These are phyloP conservation scores for Sphagnum fallax DNA, from an alignment of 228 moss, liverwort and hornwort genomes.

Conservation along the genomic window DNA sequence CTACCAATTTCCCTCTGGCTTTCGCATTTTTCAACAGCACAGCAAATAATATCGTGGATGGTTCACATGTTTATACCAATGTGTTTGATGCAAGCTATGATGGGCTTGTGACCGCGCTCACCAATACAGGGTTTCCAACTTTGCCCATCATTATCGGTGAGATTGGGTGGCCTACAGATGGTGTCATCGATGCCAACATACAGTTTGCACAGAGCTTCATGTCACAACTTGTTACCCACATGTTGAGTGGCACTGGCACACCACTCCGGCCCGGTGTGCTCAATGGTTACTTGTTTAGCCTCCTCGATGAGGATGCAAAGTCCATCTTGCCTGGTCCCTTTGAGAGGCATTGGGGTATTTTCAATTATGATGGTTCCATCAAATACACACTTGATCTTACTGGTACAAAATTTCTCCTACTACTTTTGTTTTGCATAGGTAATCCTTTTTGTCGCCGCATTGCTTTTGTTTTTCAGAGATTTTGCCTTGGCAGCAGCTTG, in stretches of 20 bases:
- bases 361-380: constrained; percentile 74
- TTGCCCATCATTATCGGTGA: constrained; percentile 78
- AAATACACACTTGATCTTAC: constrained; percentile 70
- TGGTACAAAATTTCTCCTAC: constrained; percentile 18
- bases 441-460: too few species aligned
- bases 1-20: constrained; percentile 50
- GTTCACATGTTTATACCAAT: constrained; percentile 35
- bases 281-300: constrained; percentile 79
- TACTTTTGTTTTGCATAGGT: too few species aligned
- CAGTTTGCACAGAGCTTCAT: constrained; percentile 58
- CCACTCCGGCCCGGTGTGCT: constrained; percentile 64
- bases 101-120: constrained; percentile 60
- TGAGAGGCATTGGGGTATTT: constrained; percentile 93
- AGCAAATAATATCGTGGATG: constrained; percentile 25
- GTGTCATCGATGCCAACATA: constrained; percentile 42
- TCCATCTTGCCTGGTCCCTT: constrained; percentile 74
- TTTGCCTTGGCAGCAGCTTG: too few species aligned
- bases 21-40: constrained; percentile 64
- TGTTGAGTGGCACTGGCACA: constrained; percentile 51
- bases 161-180: constrained; percentile 97
- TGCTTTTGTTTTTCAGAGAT: too few species aligned
- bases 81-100: constrained; percentile 92
- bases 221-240: constrained; percentile 65
- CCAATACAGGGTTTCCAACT: constrained; percentile 36
- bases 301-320: constrained; percentile 90